A percentile compares a stretch with the other conserved stretches of the same genome.
phyloP scores from a whole-genome alignment of 768 basidiomycete species.

The Russula griseocarnosa region DNA sequence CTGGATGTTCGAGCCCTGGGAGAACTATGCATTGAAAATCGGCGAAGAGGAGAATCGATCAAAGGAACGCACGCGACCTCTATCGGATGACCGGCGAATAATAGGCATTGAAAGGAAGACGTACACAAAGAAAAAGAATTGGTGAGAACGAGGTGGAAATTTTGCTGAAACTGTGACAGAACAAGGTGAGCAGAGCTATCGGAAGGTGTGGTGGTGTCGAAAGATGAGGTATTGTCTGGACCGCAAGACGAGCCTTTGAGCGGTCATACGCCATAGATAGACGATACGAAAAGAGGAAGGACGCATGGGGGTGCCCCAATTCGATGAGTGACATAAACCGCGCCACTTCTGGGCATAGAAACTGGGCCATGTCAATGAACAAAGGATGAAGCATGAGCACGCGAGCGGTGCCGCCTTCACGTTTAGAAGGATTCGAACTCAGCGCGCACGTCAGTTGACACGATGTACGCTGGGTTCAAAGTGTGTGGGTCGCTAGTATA shows the following conservation, averaged over 20 bases:
- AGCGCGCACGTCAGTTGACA: constrained; percentile 10
- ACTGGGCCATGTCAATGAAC: neutral
- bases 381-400: constrained; percentile 9
- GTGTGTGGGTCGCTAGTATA: neutral
- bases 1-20: neutral
- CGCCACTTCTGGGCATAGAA: neutral
- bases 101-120: constrained; percentile 4
- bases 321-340: constrained; percentile 9
- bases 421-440: constrained; percentile 14
- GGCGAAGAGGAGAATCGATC: neutral
- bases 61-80: neutral
- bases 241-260: constrained; percentile 12
- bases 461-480: neutral
- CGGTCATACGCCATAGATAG: constrained; percentile 3
- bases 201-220: neutral
- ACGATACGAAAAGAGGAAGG: constrained; percentile 17
- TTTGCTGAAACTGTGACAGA: neutral
- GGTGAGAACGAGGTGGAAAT: neutral
- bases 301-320: neutral
- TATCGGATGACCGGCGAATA: neutral
- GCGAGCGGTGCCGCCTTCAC: neutral
- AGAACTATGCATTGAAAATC: neutral
- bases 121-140: neutral
- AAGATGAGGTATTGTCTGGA: neutral
- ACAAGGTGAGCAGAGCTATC: neutral